Evolutionary conservation across 2,329 filamentous ascomycete species (phyloP).

Genomic region (Tetracladium maxilliforme): DNA sequence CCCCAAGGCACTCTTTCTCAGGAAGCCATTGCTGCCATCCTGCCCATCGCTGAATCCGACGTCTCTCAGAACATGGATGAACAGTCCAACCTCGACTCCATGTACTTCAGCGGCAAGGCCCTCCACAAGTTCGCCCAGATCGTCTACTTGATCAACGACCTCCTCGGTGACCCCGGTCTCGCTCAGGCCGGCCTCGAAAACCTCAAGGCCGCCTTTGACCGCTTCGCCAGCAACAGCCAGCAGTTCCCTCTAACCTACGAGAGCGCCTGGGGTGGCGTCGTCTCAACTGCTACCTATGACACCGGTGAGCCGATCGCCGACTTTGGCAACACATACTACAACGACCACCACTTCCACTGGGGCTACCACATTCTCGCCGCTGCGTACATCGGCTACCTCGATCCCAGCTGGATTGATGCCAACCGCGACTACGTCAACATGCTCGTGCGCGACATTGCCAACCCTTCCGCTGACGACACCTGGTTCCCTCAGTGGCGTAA

Average conservation of each 20-base stretch:
- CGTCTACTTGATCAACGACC: slow-evolving; percentile 47
- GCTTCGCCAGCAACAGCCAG: slow-evolving; percentile 6
- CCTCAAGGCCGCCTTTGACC: slow-evolving; percentile 9
- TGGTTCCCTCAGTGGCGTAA: slow-evolving; percentile 12
- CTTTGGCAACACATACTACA: slow-evolving; percentile 14
- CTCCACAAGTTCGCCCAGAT: slow-evolving; percentile 39
- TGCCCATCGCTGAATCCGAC: slow-evolving; percentile 52
- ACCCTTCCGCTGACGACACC: slow-evolving; percentile 11
- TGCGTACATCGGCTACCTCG: slow-evolving; percentile 12
- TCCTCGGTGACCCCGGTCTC: slow-evolving; percentile 42
- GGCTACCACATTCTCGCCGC: slow-evolving; percentile 11
- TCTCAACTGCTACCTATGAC: slow-evolving; percentile 10
- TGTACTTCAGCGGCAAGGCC: slow-evolving; percentile 87
- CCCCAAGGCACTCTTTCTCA: slow-evolving; percentile 27
- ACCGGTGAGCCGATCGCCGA: slow-evolving; percentile 8
- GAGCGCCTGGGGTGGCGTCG: slow-evolving; percentile 10
- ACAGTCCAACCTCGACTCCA: slow-evolving; percentile 65
- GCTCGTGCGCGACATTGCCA: slow-evolving; percentile 11
- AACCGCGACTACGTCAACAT: slow-evolving; percentile 11
- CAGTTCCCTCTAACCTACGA: slow-evolving; percentile 12
- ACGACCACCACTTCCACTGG: slow-evolving; percentile 16
- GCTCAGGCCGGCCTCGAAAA: slow-evolving; percentile 31
- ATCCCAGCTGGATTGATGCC: slow-evolving; percentile 9
- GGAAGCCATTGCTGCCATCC: slow-evolving; percentile 43
- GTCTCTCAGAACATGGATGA: slow-evolving; percentile 59